Evolutionary conservation across 495 filamentous ascomycete genomes (phyloP).

Genomic region (Podospora australis): DNA sequence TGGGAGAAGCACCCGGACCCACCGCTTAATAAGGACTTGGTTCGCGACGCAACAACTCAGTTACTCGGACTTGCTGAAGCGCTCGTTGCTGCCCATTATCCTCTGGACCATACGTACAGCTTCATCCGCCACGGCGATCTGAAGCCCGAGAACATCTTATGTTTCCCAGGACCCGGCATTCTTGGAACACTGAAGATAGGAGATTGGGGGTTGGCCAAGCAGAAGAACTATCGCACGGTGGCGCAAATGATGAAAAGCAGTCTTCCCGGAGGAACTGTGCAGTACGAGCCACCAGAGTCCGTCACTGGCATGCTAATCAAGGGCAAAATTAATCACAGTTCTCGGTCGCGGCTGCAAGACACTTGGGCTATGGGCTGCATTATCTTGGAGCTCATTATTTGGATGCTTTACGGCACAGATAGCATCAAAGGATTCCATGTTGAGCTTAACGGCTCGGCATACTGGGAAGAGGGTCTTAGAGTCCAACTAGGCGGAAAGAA

Average conservation of each 20-base stretch:
- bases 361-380: neutral
- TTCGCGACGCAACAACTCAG: neutral
- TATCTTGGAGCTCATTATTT: neutral
- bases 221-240: no score
- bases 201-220: neutral
- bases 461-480: no score
- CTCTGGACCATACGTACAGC: no score
- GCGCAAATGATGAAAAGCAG: no score
- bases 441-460: conserved; percentile 6
- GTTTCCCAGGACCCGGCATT: neutral
- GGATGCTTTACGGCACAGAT: conserved; percentile 19
- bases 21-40: neutral
- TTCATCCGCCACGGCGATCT: neutral
- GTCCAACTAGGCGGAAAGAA: no score
- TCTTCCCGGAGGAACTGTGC: no score
- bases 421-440: conserved; percentile 16
- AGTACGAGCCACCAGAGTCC: neutral
- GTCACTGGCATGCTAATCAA: no score
- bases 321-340: no score
- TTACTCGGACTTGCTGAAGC: neutral
- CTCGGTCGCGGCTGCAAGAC: neutral
- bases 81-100: neutral
- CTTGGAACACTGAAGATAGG: neutral
- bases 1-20: neutral
- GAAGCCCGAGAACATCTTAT: neutral